Evolutionary conservation across 352 stramenopile genomes (phyloP), one percentile per base, ranked within the genome.

Genomic region (Pythium chondricola): DNA sequence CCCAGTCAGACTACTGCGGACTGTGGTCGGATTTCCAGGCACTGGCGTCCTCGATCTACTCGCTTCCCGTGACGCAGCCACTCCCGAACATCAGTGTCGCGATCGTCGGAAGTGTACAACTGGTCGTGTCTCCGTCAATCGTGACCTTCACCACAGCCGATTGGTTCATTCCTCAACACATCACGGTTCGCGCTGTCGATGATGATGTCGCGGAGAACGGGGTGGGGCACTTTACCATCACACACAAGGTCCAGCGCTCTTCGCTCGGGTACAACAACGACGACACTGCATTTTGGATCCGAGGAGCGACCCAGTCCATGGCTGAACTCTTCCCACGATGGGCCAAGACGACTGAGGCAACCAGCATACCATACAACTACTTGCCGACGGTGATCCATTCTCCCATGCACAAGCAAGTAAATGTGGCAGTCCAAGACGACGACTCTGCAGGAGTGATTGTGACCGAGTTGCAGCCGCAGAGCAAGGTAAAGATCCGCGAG

Each of bases 121-220:
- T 88, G n/a, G 16, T 14, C 1, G 63, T 88, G 35, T 68, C 64
- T 1, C 79, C 79, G 2, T 69, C 69, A 3, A 42, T 83, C 5
- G 67, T 91, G 29, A 86, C 68, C 1, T 91, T 91, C 41, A 72
- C 70, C 25, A 65, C 54, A 3, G 43, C 42, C 2, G 71, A 87
- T 30, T 91, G 79, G 79, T 87, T 81, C 36, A 10, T 77, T 2
- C 74, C 76, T 0, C 79, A 88, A 36, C 60, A 45, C 27, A 65
- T 91, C 7, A 57, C 58, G 1, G 68, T 88, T 7, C 41, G 42
- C 21, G 79, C 76, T 10, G 45, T 74, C 0, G 57, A 85, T 20
- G 66, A 91, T 21, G 37, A 53, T 0, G 40, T 87, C 6, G 70
- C 70, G 13, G 64, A 85, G 21, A 38, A 48, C 13, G 60, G 71